These are phyloP conservation scores for Pinus albicaulis DNA, from an alignment of 75 land plant genomes.

Conservation along the genomic window DNA sequence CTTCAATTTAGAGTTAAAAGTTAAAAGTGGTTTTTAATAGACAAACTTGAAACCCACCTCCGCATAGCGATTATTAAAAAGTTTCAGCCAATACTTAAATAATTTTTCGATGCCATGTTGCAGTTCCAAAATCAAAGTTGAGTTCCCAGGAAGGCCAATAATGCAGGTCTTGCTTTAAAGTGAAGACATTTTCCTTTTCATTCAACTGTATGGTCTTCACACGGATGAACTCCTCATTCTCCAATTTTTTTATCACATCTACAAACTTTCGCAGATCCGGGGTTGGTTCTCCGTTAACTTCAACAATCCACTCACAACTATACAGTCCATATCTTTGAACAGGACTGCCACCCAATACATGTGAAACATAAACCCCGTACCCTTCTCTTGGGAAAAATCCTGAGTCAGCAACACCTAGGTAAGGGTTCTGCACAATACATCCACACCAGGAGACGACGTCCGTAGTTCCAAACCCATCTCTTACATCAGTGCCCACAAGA, in stretches of 20 bases:
- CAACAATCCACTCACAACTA: constrained; percentile 92
- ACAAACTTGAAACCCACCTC: no score
- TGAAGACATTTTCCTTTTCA: constrained; percentile 82
- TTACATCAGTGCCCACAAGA: constrained; percentile 72
- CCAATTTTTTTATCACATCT: constrained; percentile 60
- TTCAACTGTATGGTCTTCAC: constrained; percentile 77
- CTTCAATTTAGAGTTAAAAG: no score
- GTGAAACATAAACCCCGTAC: constrained; percentile 87
- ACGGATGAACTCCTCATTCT: constrained; percentile 78
- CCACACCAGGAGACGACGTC: constrained; percentile 87
- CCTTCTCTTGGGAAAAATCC: constrained; percentile 91
- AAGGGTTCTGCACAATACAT: constrained; percentile 76
- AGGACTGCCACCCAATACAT: constrained; percentile 90
- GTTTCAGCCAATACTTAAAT: constrained; percentile 20
- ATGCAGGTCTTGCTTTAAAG: constrained; percentile 88
- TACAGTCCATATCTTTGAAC: constrained; percentile 81
- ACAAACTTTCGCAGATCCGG: constrained; percentile 74
- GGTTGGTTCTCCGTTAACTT: constrained; percentile 85
- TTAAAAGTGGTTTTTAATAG: no score
- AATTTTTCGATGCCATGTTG: constrained; percentile 62
- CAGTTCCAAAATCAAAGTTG: constrained; percentile 62
- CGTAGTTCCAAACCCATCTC: constrained; percentile 85
- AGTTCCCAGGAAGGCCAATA: constrained; percentile 98
- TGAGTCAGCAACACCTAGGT: constrained; percentile 79
- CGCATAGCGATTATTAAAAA: no score